Base-by-base conservation (phyloP, 345 rosid species). In the Salix caprea region DNA sequence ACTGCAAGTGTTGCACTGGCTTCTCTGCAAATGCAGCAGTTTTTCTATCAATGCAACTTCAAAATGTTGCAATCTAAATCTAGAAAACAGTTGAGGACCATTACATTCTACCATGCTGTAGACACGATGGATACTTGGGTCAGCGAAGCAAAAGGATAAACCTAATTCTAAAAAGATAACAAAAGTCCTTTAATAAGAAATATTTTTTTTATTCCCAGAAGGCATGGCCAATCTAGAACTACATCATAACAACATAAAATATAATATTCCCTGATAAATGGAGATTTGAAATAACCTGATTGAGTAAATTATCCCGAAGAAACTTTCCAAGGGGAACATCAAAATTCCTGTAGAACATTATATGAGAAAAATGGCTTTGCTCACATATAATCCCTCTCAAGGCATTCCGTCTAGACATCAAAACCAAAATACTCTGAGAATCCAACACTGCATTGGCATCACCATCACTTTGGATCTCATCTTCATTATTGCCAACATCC, bases 361-460 rank as follows among this genome's bases (percentile, higher is more conserved):
- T 96, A 79, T 91, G 99, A 74, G 97, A 93, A 83, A 93, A 92
- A 88, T 85, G 99, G 85, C 92, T 93, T 80, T 94, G 97, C 82
- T 92, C 92, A 76, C 99, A 96, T 44, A 92, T 80, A 70, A 82
- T 87, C 74, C 97, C 97, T 78, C 46, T 88, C n/a, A 74, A 69
- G 32, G 89, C 84, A 85, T 94, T 93, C 70, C 90, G 85, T 74
- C 89, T 87, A 24, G 99, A 93, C 87, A 90, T 88, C 82, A 94
- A 80, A 80, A 96, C 99, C 94, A 96, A 88, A 78, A 96, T 96
- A 84, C 99, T 89, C 72, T 85, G 88, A 74, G 91, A 80, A 73
- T 90, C 89, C 82, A 84, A 70, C 69, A 60, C 80, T 71, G 84
- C 64, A 73, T 81, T 89, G 69, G 65, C 77, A 69, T 84, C 89